Base-by-base conservation (phyloP, 441 rosid genomes). In the Gossypium lobatum region DNA sequence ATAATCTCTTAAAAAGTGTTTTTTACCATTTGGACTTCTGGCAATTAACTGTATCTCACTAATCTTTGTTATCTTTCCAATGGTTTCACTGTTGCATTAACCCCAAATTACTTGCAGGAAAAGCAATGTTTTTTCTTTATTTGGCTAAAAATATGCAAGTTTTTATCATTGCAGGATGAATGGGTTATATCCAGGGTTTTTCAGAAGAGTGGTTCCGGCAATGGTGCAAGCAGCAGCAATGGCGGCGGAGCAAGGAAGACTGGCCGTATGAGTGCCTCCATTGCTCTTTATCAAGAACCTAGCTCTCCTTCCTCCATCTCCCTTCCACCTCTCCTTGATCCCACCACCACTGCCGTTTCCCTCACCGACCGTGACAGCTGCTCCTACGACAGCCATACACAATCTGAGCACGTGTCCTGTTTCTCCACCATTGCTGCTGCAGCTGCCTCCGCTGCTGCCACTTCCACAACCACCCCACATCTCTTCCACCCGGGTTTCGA, bases 371-470 rank as follows among this genome's bases (percentile, higher is more conserved):
- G 74, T 45, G 88, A 86, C 78, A 81, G 87, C 77, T 78, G 79
- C 90, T 88, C 93, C 58, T 89, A 77, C 28, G 90, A 88, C 79
- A 78, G 88, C 79, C 83, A 76, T 42, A 50, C 77, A 66, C 85
- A 81, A 6, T 45, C 78, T 39, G 91, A 89, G 97, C 98, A 94
- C 97, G 97, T 94, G 97, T 91, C 98, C 98, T 94, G 97, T 94
- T 94, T 94, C 98, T 94, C 97, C 98, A 94, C 91, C 81, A 85
- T 85, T 68, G 84, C 86, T 2, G 73, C 80, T 4, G 86, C 88
- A 31, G 82, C 87, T 20, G 80, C 86, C 17, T 81, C 86, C 13
- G 75, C 84, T 3, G 85, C 84, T 5, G 55, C 67, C 26, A 72
- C 65, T 23, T 46, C 66, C 73, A 48, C 74, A 31, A 31, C 75